These are phyloP conservation scores for Rosa multiflora DNA, from an alignment of 306 rosid species.

Conservation along the genomic window DNA sequence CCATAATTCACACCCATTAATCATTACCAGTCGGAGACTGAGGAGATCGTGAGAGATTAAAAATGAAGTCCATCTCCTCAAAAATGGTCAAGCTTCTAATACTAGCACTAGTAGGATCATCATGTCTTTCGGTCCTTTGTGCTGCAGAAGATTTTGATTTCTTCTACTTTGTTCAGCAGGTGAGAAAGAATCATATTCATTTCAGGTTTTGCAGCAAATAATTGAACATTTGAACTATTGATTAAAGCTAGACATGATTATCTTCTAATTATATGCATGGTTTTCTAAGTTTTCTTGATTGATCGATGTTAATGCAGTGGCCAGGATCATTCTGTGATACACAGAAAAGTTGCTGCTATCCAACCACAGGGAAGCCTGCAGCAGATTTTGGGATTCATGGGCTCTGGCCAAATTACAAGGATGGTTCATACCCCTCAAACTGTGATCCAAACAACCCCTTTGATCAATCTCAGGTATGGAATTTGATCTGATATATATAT, in stretches of 20 bases:
- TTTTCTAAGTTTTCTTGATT: not conserved
- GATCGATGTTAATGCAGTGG: conserved; percentile 50
- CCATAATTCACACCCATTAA: not conserved
- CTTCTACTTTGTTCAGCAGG: conserved; percentile 91
- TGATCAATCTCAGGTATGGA: conserved; percentile 54
- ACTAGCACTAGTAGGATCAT: conserved; percentile 41
- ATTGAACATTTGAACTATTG: not conserved
- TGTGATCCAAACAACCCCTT: conserved; percentile 68
- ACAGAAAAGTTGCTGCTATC: conserved; percentile 62
- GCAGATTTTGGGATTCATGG: conserved; percentile 77
- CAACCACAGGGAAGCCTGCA: conserved; percentile 64
- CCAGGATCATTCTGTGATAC: conserved; percentile 84
- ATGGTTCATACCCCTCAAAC: conserved; percentile 72
- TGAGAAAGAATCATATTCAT: not conserved
- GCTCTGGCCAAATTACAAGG: conserved; percentile 68
- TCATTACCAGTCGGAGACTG: conserved; percentile 10
- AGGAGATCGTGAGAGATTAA: not conserved
- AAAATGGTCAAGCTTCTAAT: conserved; percentile 42
- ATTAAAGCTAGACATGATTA: not conserved
- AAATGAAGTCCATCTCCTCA: conserved; percentile 35
- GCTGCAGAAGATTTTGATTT: conserved; percentile 65
- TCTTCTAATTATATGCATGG: not conserved
- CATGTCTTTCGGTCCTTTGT: conserved; percentile 41
- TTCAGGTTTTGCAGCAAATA: not conserved
- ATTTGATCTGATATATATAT: not conserved